Conservation (phyloP, 202 grass and related monocot genomes). For the Schoenoplectus tabernaemontani region DNA sequence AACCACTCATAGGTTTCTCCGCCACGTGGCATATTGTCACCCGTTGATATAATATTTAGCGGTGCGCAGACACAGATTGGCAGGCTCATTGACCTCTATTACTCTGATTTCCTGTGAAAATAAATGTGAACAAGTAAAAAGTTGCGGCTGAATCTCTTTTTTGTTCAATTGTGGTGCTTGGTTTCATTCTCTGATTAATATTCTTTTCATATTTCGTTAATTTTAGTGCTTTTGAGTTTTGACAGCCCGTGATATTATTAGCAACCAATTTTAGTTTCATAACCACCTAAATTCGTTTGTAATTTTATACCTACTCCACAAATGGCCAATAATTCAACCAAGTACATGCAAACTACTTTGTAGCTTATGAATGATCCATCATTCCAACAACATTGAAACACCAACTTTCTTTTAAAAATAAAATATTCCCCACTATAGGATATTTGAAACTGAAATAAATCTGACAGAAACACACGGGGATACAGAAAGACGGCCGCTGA, state of each 20-base stretch:
- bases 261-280: constrained; percentile 1
- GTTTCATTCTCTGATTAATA: not conserved
- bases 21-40: not conserved
- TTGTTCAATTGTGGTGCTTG: not conserved
- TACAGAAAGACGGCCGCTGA: not conserved
- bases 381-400: not conserved
- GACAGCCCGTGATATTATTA: not conserved
- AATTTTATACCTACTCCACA: constrained; percentile 8
- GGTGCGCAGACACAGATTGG: not conserved
- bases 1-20: too few relatives aligned
- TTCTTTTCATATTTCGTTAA: not conserved
- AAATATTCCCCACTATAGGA: not conserved
- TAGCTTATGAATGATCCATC: not conserved
- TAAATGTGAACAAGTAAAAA: not conserved
- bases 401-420: not conserved
- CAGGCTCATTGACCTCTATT: not conserved
- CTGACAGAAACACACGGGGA: not conserved
- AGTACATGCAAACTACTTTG: not conserved
- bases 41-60: not conserved
- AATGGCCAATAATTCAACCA: not conserved
- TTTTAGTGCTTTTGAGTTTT: not conserved
- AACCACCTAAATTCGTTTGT: constrained; percentile 3
- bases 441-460: not conserved
- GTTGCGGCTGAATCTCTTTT: not conserved
- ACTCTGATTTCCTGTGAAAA: not conserved